Conservation (phyloP, 345 rosid species). For the Populus ilicifolia region DNA sequence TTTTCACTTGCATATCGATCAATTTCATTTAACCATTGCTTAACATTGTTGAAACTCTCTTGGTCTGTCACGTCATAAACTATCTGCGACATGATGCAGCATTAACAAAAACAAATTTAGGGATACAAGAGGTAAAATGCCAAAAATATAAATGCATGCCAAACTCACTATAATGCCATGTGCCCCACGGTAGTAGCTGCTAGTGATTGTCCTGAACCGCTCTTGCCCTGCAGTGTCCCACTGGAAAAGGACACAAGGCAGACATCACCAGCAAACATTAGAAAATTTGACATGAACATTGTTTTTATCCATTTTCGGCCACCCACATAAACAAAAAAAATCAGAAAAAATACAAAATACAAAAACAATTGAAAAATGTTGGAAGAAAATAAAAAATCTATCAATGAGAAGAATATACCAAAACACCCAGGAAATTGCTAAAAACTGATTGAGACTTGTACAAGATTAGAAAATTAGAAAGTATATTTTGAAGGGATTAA, state of each 20-base stretch:
- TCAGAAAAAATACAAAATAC: no score
- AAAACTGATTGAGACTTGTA: no score
- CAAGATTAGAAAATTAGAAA: no score
- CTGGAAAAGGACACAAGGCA: slow-evolving; percentile 28
- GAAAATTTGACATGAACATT: neutral
- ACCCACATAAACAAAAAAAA: no score
- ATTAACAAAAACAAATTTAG: neutral
- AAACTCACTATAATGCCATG: slow-evolving; percentile 82
- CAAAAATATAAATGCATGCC: neutral
- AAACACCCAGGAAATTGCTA: no score
- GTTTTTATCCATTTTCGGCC: no score
- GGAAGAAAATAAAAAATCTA: no score
- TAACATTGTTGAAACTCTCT: slow-evolving; percentile 76
- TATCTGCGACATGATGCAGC: slow-evolving; percentile 35
- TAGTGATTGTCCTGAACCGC: slow-evolving; percentile 89
- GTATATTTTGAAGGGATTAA: no score
- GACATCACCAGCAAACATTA: neutral
- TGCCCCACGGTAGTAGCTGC: slow-evolving; percentile 96
- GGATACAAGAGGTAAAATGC: neutral
- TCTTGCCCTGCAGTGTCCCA: slow-evolving; percentile 99
- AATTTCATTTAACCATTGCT: slow-evolving; percentile 74
- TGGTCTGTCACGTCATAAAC: slow-evolving; percentile 81
- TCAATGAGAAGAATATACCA: no score
- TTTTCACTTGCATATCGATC: slow-evolving; percentile 73
- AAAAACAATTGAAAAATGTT: no score